Percentiles rank a stretch among this genome's conserved stretches.
These are phyloP conservation scores for Cyberlindnera japonica DNA, from an alignment of 805 yeast species.

Conservation along the genomic window DNA sequence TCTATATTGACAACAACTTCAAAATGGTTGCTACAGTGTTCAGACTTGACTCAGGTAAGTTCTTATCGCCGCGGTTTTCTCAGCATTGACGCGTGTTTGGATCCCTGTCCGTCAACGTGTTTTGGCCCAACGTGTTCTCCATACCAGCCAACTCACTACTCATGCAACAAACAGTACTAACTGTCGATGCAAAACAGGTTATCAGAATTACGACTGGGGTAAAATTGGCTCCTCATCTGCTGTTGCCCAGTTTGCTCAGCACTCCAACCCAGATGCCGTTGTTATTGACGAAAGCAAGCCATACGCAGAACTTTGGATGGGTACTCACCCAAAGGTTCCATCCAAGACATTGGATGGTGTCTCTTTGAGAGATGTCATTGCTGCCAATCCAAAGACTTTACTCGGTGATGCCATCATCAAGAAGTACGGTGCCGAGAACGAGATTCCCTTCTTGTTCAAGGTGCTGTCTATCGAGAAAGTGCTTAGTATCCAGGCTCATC, in stretches of 20 bases:
- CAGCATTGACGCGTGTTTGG: too few species aligned
- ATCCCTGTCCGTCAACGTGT: too few species aligned
- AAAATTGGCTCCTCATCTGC: constrained; percentile 81
- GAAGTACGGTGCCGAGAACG: constrained; percentile 65
- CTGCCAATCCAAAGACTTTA: constrained; percentile 50
- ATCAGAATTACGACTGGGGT: constrained; percentile 84
- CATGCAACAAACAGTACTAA: background rate
- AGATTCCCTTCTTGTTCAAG: constrained; percentile 89
- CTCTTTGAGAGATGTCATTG: constrained; percentile 64
- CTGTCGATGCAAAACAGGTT: constrained; percentile 37
- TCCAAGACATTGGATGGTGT: constrained; percentile 53
- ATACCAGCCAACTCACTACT: too few species aligned
- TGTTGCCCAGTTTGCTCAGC: constrained; percentile 82
- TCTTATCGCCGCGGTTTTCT: too few species aligned
- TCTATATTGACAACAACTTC: background rate
- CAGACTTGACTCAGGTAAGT: constrained; percentile 39
- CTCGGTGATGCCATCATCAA: constrained; percentile 57
- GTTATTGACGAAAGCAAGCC: constrained; percentile 71
- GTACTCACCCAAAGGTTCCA: constrained; percentile 93
- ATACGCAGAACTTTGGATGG: constrained; percentile 99
- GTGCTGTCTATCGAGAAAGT: constrained; percentile 92
- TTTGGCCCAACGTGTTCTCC: background rate
- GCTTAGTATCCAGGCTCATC: constrained; percentile 95
- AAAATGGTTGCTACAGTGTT: constrained; percentile 34
- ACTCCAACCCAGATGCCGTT: constrained; percentile 55